Evolutionary conservation across 768 basidiomycete species (phyloP).

Genomic region (Pulveroboletus sp.): DNA sequence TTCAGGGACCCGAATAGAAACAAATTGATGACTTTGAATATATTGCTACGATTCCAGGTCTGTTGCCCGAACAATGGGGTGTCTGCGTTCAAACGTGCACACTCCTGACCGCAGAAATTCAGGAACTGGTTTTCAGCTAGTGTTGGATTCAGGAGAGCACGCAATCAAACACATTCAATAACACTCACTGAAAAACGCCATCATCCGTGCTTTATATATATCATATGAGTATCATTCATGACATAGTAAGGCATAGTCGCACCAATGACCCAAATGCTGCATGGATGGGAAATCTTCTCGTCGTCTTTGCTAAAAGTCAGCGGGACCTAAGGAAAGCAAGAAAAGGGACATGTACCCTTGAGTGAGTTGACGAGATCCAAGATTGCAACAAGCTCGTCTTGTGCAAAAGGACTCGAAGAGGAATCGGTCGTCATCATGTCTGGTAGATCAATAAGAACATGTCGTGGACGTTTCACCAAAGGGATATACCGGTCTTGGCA

Average conservation of each 20-base stretch:
- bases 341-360: neutral
- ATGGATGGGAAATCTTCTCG: slow-evolving; percentile 1
- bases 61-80: slow-evolving; percentile 4
- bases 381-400: slow-evolving; percentile 11
- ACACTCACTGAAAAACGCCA: slow-evolving; percentile 12
- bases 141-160: neutral
- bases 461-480: neutral
- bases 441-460: neutral
- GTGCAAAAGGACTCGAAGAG: slow-evolving; percentile 12
- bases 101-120: slow-evolving; percentile 10
- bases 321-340: neutral
- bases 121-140: slow-evolving; percentile 14
- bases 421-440: slow-evolving; percentile 17
- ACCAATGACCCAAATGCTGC: slow-evolving; percentile 13
- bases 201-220: slow-evolving; percentile 6
- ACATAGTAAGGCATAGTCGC: neutral
- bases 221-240: neutral
- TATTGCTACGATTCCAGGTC: slow-evolving; percentile 1
- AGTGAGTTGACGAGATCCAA: slow-evolving; percentile 13
- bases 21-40: neutral
- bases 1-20: slow-evolving; percentile 5
- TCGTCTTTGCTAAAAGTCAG: slow-evolving; percentile 1
- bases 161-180: neutral
- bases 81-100: slow-evolving; percentile 10
- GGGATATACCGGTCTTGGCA: slow-evolving; percentile 7